Base-by-base conservation (phyloP, 176 grass and related monocot species). In the Eremochloa ophiuroides region DNA sequence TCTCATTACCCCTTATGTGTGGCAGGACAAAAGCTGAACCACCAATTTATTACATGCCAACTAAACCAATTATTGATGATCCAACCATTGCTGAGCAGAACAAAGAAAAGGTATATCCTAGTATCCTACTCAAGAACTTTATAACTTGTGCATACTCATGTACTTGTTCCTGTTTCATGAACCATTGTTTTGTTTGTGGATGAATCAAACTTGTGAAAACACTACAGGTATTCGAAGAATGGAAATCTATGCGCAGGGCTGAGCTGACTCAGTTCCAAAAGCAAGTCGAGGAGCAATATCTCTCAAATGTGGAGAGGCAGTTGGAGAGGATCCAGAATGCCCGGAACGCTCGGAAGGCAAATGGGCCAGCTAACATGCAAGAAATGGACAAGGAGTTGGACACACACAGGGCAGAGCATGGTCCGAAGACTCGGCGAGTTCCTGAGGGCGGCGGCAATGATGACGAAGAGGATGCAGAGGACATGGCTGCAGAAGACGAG, bases 301-400 rank as follows among this genome's bases (percentile, higher is more conserved):
- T 94, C 28, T 79, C 90, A 39, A 98, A 98, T 66, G 92, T 85
- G 37, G 95, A 94, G 71, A 88, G 85, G 73, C 88, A 98, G 77
- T 29, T 98, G 22, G 95, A 94, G 47, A 92, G 88, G 68, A 85
- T 93, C 75, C 91, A 94, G 85, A 97, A 94, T 66, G 92, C 87
- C 31, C 77, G 88, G 74, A 93, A 94, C 15, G 78, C 77, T 61
- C 86, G 92, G 38, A 87, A 71, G 58, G 75, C 69, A 23, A 82
- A 87, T 16, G 82, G 83, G n/a, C 75, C 84, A 38, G 77, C 93
- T 43, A 89, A 90, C 78, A 89, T 94, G 66, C 90, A 94, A 84
- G 93, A 94, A 78, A 98, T 98, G 95, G 95, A 98, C 35, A 93
- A 94, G 81, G 95, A 98, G 43, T 43, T 98, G 35, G 95, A 98